Conservation (phyloP, 805 yeast genomes). For the Debaryomyces hansenii region DNA sequence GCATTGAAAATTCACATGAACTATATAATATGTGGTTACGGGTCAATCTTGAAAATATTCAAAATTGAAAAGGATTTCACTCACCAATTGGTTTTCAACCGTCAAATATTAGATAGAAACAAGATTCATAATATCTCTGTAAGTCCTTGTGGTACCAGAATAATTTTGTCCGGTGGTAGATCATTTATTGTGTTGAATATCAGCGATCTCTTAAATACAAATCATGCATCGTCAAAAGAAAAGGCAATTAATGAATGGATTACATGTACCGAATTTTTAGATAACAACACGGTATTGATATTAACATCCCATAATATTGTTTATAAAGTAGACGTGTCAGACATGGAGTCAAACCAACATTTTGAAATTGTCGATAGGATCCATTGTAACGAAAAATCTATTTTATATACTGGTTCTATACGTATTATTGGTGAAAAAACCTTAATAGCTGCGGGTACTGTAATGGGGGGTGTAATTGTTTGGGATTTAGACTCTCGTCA, state of each 20-base stretch:
- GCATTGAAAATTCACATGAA: slow-evolving; percentile 49
- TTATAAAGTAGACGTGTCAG: slow-evolving; percentile 30
- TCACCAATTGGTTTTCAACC: slow-evolving; percentile 34
- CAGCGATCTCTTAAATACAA: slow-evolving; percentile 24
- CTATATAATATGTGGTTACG: slow-evolving; percentile 61
- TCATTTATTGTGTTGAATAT: slow-evolving; percentile 52
- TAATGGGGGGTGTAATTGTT: slow-evolving; percentile 78
- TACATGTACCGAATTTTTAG: slow-evolving; percentile 53
- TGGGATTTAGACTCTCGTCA: slow-evolving; percentile 59
- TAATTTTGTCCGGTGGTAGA: slow-evolving; percentile 67
- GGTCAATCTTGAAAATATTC: slow-evolving; percentile 62
- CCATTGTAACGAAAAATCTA: slow-evolving; percentile 69
- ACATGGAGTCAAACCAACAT: slow-evolving; percentile 19
- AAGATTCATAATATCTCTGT: slow-evolving; percentile 79
- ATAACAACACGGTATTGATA: slow-evolving; percentile 39
- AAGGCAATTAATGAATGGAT: slow-evolving; percentile 78
- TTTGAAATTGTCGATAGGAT: slow-evolving; percentile 27
- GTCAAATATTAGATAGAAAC: slow-evolving; percentile 61
- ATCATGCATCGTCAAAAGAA: slow-evolving; percentile 31
- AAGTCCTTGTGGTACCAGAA: slow-evolving; percentile 21
- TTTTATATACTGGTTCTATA: slow-evolving; percentile 84
- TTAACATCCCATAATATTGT: slow-evolving; percentile 82
- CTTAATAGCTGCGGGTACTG: slow-evolving; percentile 85
- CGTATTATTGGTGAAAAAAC: slow-evolving; percentile 44
- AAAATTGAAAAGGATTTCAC: slow-evolving; percentile 32